Evolutionary conservation across 1,139 yeast species (phyloP).

Genomic region (Yamadazyma triangularis): DNA sequence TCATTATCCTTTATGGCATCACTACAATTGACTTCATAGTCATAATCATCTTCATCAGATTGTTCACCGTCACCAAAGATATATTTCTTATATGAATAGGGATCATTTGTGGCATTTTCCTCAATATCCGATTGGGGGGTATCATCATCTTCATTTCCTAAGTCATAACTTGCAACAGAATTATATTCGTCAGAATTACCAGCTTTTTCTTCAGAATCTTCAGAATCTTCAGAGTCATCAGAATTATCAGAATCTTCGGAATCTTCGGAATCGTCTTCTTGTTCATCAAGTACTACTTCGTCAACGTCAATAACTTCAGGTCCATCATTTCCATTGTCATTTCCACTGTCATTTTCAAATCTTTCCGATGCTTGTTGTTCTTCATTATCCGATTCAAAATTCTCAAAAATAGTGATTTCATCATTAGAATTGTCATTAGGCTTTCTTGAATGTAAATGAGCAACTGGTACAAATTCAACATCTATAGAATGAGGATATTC

Average conservation of each 20-base stretch:
- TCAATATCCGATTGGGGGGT: neutral
- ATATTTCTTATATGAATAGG: constrained; percentile 1
- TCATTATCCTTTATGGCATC: too few relatives aligned
- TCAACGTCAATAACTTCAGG: neutral
- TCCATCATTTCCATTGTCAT: too few relatives aligned
- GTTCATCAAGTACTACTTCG: neutral
- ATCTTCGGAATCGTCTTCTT: neutral
- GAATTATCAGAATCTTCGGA: neutral
- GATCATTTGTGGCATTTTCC: neutral
- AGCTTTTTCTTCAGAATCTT: constrained; percentile 1
- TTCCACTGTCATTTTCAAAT: too few relatives aligned
- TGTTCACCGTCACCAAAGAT: neutral
- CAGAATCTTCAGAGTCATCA: constrained; percentile 2
- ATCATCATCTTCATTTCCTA: constrained; percentile 3
- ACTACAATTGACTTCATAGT: too few relatives aligned
- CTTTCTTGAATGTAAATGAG: too few relatives aligned
- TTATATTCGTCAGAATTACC: constrained; percentile 3
- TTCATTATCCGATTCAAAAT: too few relatives aligned
- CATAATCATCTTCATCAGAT: constrained; percentile 4
- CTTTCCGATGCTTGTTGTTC: too few relatives aligned
- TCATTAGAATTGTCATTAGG: too few relatives aligned
- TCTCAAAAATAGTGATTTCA: too few relatives aligned
- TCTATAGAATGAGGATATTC: too few relatives aligned
- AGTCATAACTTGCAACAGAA: constrained; percentile 2
- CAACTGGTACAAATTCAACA: too few relatives aligned